Evolutionary conservation across 768 basidiomycete species (phyloP).

Genomic region (Coprinellus micaceus): DNA sequence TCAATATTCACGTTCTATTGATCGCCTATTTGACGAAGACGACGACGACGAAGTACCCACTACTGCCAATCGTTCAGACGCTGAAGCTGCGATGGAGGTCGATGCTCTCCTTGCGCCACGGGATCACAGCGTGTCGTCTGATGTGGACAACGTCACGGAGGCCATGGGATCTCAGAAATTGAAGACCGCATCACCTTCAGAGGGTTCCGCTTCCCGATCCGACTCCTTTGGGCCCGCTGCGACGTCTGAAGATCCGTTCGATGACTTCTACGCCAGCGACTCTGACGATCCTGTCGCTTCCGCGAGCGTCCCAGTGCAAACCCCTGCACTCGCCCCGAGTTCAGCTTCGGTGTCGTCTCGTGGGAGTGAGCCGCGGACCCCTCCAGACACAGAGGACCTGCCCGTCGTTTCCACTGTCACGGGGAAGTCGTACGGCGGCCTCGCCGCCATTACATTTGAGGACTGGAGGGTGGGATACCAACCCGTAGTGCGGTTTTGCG

Average conservation of each 20-base stretch:
- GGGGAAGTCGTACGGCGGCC: constrained; percentile 26
- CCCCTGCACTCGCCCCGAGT: no score
- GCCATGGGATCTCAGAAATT: constrained; percentile 3
- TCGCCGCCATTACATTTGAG: constrained; percentile 36
- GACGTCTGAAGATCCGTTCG: background rate
- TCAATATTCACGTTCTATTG: background rate
- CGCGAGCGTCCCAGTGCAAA: no score
- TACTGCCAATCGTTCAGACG: background rate
- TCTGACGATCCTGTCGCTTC: no score
- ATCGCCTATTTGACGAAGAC: background rate
- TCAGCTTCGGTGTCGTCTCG: no score
- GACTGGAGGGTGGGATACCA: constrained; percentile 30
- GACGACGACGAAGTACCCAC: background rate
- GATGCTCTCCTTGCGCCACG: background rate
- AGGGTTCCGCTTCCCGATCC: no score
- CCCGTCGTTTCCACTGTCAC: background rate
- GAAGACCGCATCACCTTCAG: background rate
- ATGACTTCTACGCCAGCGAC: background rate
- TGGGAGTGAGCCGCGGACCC: background rate
- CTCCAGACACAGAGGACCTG: background rate
- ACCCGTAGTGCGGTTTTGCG: constrained; percentile 35
- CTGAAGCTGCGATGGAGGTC: constrained; percentile 4
- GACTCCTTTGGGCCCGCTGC: no score
- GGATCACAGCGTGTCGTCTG: background rate
- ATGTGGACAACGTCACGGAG: background rate